These are phyloP conservation scores for Nemania sp. DNA, from an alignment of 2,329 filamentous ascomycete genomes.

Conservation along the genomic window DNA sequence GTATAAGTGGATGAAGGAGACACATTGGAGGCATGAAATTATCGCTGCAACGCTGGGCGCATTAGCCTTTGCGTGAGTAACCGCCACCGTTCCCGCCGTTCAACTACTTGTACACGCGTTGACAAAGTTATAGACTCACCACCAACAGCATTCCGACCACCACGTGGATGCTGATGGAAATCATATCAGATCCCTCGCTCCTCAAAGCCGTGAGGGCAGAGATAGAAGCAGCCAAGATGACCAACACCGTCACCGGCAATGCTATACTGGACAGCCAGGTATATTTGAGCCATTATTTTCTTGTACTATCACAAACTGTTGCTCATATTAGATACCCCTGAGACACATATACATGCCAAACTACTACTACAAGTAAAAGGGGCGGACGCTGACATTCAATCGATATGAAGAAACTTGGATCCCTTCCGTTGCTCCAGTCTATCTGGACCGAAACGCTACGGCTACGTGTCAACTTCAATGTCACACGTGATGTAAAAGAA, in stretches of 20 bases:
- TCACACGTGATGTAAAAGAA: not conserved
- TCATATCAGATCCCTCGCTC: conserved; percentile 1
- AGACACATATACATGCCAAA: no score
- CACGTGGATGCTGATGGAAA: conserved; percentile 15
- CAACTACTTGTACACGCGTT: not conserved
- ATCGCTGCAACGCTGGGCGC: not conserved
- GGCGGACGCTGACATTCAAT: not conserved
- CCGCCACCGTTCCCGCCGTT: not conserved
- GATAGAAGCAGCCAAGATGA: not conserved
- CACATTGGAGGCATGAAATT: not conserved
- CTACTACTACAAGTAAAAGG: not conserved
- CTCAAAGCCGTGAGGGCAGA: conserved; percentile 4
- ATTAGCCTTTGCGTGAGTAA: not conserved
- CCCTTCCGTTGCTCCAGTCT: not conserved
- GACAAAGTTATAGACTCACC: not conserved
- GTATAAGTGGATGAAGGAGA: conserved; percentile 11
- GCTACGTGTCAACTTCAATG: not conserved
- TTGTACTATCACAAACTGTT: not conserved
- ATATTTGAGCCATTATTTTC: not conserved
- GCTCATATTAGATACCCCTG: not conserved
- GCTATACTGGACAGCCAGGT: conserved; percentile 5
- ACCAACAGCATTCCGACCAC: conserved; percentile 10
- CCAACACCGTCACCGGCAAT: conserved; percentile 5
- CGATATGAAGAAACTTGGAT: not conserved
- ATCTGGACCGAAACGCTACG: not conserved